A percentile compares a stretch with the other conserved stretches of the same genome.
These are phyloP conservation scores for Arbutus unedo DNA, from an alignment of 148 eudicot genomes.

Conservation along the genomic window DNA sequence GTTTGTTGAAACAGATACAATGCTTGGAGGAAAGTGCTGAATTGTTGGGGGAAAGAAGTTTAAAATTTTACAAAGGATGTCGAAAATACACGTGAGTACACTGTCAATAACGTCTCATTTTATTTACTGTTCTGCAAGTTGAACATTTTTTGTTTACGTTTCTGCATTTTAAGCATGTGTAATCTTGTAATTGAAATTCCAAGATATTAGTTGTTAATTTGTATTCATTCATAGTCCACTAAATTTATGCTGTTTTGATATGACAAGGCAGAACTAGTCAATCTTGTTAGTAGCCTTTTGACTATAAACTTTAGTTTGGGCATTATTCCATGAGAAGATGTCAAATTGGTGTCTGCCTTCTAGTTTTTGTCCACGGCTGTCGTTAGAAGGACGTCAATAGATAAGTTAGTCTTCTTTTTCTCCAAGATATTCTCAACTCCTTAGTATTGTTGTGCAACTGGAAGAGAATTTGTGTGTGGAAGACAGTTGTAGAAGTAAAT, in stretches of 20 bases:
- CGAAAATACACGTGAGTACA: constrained; percentile 88
- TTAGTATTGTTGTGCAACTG: not conserved
- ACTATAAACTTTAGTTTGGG: not conserved
- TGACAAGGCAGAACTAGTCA: not conserved
- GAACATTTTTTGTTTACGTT: not conserved
- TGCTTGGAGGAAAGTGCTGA: constrained; percentile 91
- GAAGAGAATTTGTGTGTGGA: not conserved
- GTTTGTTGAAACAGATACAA: constrained; percentile 60
- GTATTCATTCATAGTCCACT: not conserved
- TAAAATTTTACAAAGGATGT: constrained; percentile 88
- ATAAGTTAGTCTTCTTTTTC: constrained; percentile 13
- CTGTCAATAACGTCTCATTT: not conserved
- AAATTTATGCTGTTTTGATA: constrained; percentile 4
- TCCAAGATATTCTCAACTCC: not conserved
- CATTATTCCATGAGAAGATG: not conserved
- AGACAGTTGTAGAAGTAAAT: not conserved
- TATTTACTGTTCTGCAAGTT: not conserved
- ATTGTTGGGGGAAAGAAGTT: constrained; percentile 81
- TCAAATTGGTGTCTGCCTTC: not conserved
- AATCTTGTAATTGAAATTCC: not conserved
- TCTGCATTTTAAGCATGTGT: not conserved
- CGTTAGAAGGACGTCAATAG: not conserved
- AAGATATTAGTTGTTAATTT: not conserved
- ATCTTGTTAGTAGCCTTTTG: not conserved
- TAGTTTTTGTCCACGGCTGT: not conserved